Evolutionary conservation across 768 basidiomycete species (phyloP).

Genomic region (Termitomyces sp.): DNA sequence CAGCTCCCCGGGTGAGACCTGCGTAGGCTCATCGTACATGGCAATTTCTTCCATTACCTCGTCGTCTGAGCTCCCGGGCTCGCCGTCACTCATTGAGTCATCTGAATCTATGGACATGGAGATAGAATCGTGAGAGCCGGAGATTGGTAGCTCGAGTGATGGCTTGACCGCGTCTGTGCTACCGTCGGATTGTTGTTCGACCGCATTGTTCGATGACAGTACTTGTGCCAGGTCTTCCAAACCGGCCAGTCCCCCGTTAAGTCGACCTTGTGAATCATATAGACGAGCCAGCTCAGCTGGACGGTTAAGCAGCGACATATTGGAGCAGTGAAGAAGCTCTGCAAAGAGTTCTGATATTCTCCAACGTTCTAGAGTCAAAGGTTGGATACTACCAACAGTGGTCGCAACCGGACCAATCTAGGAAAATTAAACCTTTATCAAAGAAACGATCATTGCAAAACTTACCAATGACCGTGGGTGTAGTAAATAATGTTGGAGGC

Average conservation of each 20-base stretch:
- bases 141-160: slow-evolving; percentile 63
- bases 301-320: slow-evolving; percentile 94
- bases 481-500: slow-evolving; percentile 64
- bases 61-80: slow-evolving; percentile 70
- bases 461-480: slow-evolving; percentile 75
- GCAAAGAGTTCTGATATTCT: slow-evolving; percentile 96
- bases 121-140: slow-evolving; percentile 43
- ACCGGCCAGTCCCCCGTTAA: slow-evolving; percentile 81
- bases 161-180: slow-evolving; percentile 55
- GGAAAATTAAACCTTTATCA: background rate
- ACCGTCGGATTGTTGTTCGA: slow-evolving; percentile 50
- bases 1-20: slow-evolving; percentile 25
- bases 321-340: slow-evolving; percentile 95
- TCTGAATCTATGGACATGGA: slow-evolving; percentile 60
- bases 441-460: slow-evolving; percentile 5
- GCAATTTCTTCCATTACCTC: slow-evolving; percentile 80
- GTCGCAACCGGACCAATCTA: slow-evolving; percentile 67
- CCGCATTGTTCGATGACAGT: slow-evolving; percentile 58
- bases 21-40: slow-evolving; percentile 58
- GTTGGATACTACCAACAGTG: slow-evolving; percentile 66
- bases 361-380: slow-evolving; percentile 92
- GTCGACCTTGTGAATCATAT: slow-evolving; percentile 79
- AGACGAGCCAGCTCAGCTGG: slow-evolving; percentile 54
- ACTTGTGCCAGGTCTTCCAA: slow-evolving; percentile 86
- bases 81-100: slow-evolving; percentile 71